Evolutionary conservation across 2,329 filamentous ascomycete genomes (phyloP).

Genomic region (Ophiostoma sp.): DNA sequence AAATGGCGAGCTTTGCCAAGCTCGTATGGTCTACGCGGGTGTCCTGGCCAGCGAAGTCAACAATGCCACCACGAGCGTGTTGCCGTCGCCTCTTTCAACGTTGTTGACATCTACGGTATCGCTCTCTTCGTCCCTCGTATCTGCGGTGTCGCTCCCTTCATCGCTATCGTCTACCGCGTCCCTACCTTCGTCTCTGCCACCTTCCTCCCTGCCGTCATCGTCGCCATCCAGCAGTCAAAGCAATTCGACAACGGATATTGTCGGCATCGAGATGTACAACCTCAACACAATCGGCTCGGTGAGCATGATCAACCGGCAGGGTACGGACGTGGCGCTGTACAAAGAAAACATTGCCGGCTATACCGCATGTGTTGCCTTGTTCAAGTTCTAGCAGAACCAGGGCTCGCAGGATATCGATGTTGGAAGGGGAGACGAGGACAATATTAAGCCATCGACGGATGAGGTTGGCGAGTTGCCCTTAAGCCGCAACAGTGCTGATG

Average conservation of each 20-base stretch:
- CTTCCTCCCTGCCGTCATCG: slow-evolving; percentile 11
- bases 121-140: too few species aligned
- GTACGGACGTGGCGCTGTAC: slow-evolving; percentile 29
- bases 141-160: too few species aligned
- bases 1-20: slow-evolving; percentile 44
- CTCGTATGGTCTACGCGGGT: slow-evolving; percentile 43
- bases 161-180: too few species aligned
- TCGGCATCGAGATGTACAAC: slow-evolving; percentile 42
- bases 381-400: slow-evolving; percentile 30
- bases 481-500: background rate
- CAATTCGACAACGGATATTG: slow-evolving; percentile 22
- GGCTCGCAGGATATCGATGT: slow-evolving; percentile 15
- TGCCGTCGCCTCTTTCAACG: too few species aligned
- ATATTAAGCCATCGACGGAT: background rate
- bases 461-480: background rate
- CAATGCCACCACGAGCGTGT: background rate
- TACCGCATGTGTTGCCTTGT: slow-evolving; percentile 33
- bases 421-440: background rate
- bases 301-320: slow-evolving; percentile 30
- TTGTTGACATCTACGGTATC: too few species aligned
- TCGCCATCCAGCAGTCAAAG: slow-evolving; percentile 33
- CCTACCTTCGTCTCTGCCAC: background rate
- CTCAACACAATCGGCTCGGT: slow-evolving; percentile 48
- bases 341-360: slow-evolving; percentile 32
- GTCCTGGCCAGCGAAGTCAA: slow-evolving; percentile 10